Conservation (phyloP, 164 flowering plant species). For the Umbellularia californica region DNA sequence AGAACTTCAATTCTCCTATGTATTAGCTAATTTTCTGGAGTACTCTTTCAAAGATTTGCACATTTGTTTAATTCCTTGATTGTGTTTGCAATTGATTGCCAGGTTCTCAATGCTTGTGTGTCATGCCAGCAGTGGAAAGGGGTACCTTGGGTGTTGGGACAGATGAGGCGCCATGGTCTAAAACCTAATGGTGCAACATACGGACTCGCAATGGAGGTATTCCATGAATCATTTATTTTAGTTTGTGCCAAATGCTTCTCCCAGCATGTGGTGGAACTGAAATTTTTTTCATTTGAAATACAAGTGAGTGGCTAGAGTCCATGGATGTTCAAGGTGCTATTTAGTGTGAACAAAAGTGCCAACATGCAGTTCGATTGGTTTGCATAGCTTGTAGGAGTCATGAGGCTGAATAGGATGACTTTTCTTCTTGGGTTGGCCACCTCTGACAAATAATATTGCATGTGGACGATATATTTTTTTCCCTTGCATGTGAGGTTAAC, state of each 20-base stretch:
- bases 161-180: constrained; percentile 65
- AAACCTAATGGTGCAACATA: constrained; percentile 84
- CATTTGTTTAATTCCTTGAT: constrained; percentile 1
- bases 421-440: neutral
- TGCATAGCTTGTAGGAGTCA: neutral
- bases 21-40: neutral
- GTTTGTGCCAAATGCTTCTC: neutral
- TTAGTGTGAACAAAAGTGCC: neutral
- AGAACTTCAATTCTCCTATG: constrained; percentile 1
- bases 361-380: neutral
- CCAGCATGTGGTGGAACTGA: neutral
- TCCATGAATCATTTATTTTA: constrained; percentile 1
- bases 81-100: constrained; percentile 13
- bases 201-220: constrained; percentile 99
- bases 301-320: neutral
- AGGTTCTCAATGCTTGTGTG: constrained; percentile 93
- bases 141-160: constrained; percentile 85
- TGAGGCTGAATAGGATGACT: neutral
- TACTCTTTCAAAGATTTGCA: neutral
- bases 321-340: neutral
- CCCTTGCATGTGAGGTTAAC: neutral
- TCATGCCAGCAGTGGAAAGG: constrained; percentile 78
- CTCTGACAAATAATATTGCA: neutral
- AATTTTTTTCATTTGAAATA: neutral
- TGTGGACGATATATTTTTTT: too few relatives aligned